Conservation (phyloP, 1,284 basidiomycete species). For the Ceratobasidium sp. region DNA sequence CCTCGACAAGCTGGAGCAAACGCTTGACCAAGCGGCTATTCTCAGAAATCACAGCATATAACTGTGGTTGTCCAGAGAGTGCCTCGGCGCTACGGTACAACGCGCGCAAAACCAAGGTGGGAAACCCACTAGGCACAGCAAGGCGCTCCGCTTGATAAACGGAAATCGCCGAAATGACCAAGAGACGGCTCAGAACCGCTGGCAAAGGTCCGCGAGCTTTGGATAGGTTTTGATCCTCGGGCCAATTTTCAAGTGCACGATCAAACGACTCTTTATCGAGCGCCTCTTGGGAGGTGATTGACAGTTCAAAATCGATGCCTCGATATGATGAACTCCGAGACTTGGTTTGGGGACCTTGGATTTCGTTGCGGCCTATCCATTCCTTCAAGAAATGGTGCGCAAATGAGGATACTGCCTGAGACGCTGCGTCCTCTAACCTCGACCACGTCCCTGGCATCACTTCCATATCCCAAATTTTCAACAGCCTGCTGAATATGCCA, state of each 20-base stretch:
- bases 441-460: constrained; percentile 19
- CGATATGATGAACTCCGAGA: constrained; percentile 25
- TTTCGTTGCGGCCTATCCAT: constrained; percentile 23
- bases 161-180: constrained; percentile 8
- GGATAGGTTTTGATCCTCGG: neutral
- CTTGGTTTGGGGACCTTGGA: constrained; percentile 12
- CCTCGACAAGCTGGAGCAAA: constrained; percentile 9
- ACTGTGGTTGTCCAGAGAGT: neutral
- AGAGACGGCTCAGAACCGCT: constrained; percentile 6
- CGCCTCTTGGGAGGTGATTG: neutral
- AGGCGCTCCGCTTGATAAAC: neutral
- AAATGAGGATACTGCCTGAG: constrained; percentile 12
- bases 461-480: constrained; percentile 7
- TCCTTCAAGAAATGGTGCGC: constrained; percentile 9
- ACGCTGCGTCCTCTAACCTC: neutral
- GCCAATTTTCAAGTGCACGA: constrained; percentile 8
- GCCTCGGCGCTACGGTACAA: neutral
- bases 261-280: neutral
- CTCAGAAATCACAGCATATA: neutral
- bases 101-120: neutral
- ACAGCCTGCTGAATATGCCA: constrained; percentile 10
- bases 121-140: neutral
- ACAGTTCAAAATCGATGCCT: constrained; percentile 18
- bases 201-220: neutral
- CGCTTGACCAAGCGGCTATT: neutral